Conservation (phyloP, 345 rosid species). For the Litchi chinensis region DNA sequence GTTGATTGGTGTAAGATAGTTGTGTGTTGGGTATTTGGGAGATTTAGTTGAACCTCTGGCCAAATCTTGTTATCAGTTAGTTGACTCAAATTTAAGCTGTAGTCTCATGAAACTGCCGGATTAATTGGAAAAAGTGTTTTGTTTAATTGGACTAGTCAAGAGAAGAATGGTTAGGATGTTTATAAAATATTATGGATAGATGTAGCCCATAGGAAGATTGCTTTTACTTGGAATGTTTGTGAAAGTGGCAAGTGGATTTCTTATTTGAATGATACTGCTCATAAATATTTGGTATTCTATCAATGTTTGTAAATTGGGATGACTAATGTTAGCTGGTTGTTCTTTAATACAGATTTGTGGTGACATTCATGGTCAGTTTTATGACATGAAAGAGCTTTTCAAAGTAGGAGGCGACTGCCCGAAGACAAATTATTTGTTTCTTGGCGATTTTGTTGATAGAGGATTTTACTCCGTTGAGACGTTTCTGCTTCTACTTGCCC, state of each 20-base stretch:
- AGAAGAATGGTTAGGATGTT: background rate
- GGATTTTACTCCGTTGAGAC: slow-evolving; percentile 98
- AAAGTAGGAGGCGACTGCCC: slow-evolving; percentile 97
- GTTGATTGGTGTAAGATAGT: background rate
- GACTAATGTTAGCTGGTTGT: slow-evolving; percentile 10
- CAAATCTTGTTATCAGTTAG: background rate
- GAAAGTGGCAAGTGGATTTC: background rate
- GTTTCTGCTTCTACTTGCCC: slow-evolving; percentile 87
- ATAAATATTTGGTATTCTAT: background rate
- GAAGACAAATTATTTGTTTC: slow-evolving; percentile 91
- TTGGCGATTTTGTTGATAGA: slow-evolving; percentile 97
- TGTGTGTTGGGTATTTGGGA: background rate
- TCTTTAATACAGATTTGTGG: slow-evolving; percentile 72
- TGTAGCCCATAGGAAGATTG: background rate
- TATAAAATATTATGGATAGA: background rate
- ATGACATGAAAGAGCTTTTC: slow-evolving; percentile 98
- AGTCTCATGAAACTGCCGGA: background rate
- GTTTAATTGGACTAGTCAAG: background rate
- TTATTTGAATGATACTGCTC: background rate
- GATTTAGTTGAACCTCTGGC: background rate
- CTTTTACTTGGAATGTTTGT: background rate
- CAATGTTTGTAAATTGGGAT: background rate
- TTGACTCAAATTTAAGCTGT: background rate
- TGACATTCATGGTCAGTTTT: slow-evolving; percentile 98
- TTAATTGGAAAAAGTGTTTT: background rate